Conservation (phyloP, 768 basidiomycete species). For the Phanerochaete sordida region DNA sequence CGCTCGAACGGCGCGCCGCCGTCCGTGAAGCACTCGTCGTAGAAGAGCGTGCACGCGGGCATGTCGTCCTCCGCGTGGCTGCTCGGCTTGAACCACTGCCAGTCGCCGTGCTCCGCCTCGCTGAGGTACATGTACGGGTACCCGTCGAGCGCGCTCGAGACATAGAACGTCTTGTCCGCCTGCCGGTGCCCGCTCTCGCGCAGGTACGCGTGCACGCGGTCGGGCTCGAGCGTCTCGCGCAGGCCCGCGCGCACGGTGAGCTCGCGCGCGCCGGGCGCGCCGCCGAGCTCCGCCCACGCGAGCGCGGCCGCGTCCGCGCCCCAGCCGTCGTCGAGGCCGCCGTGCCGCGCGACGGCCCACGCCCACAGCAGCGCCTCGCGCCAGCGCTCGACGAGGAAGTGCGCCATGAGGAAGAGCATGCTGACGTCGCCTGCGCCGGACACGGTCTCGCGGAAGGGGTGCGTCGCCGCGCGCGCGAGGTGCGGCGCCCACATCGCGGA, state of each 20-base stretch:
- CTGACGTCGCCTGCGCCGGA: slow-evolving; percentile 30
- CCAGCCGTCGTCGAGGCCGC: slow-evolving; percentile 23
- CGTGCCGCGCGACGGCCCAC: slow-evolving; percentile 33
- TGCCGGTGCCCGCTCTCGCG: slow-evolving; percentile 14
- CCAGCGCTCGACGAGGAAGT: slow-evolving; percentile 32
- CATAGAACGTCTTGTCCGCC: slow-evolving; percentile 17
- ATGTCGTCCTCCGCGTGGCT: slow-evolving; percentile 3
- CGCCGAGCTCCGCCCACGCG: slow-evolving; percentile 32
- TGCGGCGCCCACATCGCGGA: slow-evolving; percentile 27
- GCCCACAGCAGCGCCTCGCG: slow-evolving; percentile 36
- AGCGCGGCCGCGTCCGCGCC: slow-evolving; percentile 4
- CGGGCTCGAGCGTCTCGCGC: slow-evolving; percentile 18
- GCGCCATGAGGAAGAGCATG: slow-evolving; percentile 29
- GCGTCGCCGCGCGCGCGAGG: slow-evolving; percentile 27
- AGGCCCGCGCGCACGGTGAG: slow-evolving; percentile 11
- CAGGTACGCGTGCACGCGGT: slow-evolving; percentile 16
- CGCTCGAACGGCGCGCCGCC: slow-evolving; percentile 2
- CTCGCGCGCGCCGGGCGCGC: slow-evolving; percentile 12
- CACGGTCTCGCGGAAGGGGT: slow-evolving; percentile 30
- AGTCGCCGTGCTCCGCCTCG: slow-evolving; percentile 8
- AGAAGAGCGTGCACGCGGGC: slow-evolving; percentile 18
- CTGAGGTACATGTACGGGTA: slow-evolving; percentile 27
- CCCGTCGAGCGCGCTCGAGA: slow-evolving; percentile 28
- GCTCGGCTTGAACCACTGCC: slow-evolving; percentile 11
- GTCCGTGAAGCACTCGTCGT: slow-evolving; percentile 21